These are phyloP conservation scores for Penicillium paneum DNA, from an alignment of 2,329 filamentous ascomycete species.

Conservation along the genomic window DNA sequence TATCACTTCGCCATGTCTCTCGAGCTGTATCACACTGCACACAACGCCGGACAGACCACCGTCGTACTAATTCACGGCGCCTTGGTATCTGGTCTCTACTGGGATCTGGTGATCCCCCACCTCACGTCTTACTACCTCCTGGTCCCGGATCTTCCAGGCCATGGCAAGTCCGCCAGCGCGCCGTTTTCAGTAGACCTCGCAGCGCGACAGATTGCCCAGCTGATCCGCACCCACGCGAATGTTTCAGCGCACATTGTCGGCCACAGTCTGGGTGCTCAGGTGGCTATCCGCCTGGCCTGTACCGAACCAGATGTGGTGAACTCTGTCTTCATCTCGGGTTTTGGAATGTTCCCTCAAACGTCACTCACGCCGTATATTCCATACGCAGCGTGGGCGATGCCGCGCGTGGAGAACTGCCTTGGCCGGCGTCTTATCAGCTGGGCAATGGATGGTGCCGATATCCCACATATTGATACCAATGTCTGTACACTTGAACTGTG, in stretches of 20 bases:
- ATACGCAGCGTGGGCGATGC: slow-evolving; percentile 7
- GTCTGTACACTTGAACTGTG: slow-evolving; percentile 5
- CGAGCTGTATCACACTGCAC: neutral
- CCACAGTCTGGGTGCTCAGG: slow-evolving; percentile 18
- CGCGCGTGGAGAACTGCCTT: slow-evolving; percentile 6
- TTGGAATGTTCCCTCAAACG: slow-evolving; percentile 2
- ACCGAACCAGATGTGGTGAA: slow-evolving; percentile 2
- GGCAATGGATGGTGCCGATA: slow-evolving; percentile 12
- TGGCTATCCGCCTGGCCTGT: slow-evolving; percentile 9
- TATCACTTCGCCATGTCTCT: neutral
- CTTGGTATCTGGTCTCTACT: slow-evolving; percentile 10
- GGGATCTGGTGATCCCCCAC: slow-evolving; percentile 8
- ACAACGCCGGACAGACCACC: neutral
- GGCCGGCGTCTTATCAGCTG: slow-evolving; percentile 1
- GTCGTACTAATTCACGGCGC: slow-evolving; percentile 17
- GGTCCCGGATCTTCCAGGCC: slow-evolving; percentile 16
- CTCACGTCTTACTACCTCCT: slow-evolving; percentile 15
- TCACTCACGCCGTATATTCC: slow-evolving; percentile 5
- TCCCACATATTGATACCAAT: slow-evolving; percentile 4
- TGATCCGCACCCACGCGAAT: slow-evolving; percentile 9
- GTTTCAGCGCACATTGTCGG: slow-evolving; percentile 14
- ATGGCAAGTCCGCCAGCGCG: slow-evolving; percentile 12
- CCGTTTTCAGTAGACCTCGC: slow-evolving; percentile 12
- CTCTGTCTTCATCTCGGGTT: slow-evolving; percentile 10
- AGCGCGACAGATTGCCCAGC: neutral